Evolutionary conservation across 106 monocot species (phyloP).

Genomic region (Allium sativum): DNA sequence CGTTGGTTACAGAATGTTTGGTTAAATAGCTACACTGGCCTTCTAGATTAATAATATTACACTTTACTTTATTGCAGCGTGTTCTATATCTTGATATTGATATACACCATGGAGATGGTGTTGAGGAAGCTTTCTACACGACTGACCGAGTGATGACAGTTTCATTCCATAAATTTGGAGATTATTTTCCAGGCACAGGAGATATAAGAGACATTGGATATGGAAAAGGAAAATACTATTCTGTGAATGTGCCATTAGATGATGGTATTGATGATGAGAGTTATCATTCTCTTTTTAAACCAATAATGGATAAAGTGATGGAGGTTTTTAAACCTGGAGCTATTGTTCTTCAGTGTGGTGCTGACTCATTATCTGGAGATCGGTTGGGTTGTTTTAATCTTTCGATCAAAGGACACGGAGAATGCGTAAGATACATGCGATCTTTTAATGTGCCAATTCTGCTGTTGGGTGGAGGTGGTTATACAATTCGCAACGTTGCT

Average conservation of each 20-base stretch:
- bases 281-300: slow-evolving; percentile 69
- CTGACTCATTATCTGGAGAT: slow-evolving; percentile 63
- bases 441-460: slow-evolving; percentile 64
- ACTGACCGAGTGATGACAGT: slow-evolving; percentile 76
- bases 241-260: slow-evolving; percentile 63
- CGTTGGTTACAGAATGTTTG: too few species aligned
- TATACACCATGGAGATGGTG: slow-evolving; percentile 75
- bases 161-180: slow-evolving; percentile 71
- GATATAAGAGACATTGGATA: slow-evolving; percentile 50
- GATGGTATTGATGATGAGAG: slow-evolving; percentile 80
- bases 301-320: slow-evolving; percentile 67
- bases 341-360: slow-evolving; percentile 68
- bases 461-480: slow-evolving; percentile 65
- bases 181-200: slow-evolving; percentile 70
- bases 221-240: slow-evolving; percentile 67
- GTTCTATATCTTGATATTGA: slow-evolving; percentile 73
- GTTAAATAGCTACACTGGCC: too few species aligned
- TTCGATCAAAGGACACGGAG: slow-evolving; percentile 58
- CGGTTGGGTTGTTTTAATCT: slow-evolving; percentile 63
- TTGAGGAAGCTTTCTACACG: slow-evolving; percentile 74
- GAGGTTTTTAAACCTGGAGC: slow-evolving; percentile 64
- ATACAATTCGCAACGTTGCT: slow-evolving; percentile 69
- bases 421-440: slow-evolving; percentile 62
- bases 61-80: slow-evolving; percentile 23
- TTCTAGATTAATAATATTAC: too few species aligned